Evolutionary conservation across 345 rosid genomes (phyloP), one percentile per base, ranked within the genome.

Genomic region (Brassica cretica): DNA sequence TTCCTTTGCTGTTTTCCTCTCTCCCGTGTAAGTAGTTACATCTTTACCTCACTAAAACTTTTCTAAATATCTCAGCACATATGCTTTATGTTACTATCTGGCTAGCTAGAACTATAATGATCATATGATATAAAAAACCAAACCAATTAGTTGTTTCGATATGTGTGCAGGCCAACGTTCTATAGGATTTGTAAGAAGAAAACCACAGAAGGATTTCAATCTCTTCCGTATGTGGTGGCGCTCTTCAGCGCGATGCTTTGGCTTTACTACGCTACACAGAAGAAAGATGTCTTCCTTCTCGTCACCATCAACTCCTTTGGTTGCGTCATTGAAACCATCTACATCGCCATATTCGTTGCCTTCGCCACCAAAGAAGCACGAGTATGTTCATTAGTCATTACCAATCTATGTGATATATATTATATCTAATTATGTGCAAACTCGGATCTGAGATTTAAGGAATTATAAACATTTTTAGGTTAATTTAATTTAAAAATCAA

Each of bases 171-270:
- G 59, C 90, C 97, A 72, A 89, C 97, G 7, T 89, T 89, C 72
- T 70, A 79, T 21, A 84, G 88, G 78, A 80, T 91, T 12, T 81
- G 78, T 63, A 91, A 85, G 88, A 87, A 85, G 82, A 91, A 91
- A 83, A 86, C 89, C 10, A 88, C 93, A 2, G 89, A 91, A 84
- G 97, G 86, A 24, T 91, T 89, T 68, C 89, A 88, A 35, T 87
- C 93, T 64, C 59, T 88, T 53, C 97, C 97, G 0, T 91, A 89
- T 55, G 76, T 85, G 67, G 89, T 84, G 10, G 85, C 90, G 8
- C 82, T 91, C 41, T 89, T 89, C 80, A 89, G 90, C 72, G 87
- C 94, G 24, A 86, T 85, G 91, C 78, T 88, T 44, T 87, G 86
- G 85, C 84, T 89, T 3, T 88, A 87, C 72, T 91, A 91, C 27